Evolutionary conservation across 352 stramenopile species (phyloP).

Genomic region (Globisporangium spiculum): DNA sequence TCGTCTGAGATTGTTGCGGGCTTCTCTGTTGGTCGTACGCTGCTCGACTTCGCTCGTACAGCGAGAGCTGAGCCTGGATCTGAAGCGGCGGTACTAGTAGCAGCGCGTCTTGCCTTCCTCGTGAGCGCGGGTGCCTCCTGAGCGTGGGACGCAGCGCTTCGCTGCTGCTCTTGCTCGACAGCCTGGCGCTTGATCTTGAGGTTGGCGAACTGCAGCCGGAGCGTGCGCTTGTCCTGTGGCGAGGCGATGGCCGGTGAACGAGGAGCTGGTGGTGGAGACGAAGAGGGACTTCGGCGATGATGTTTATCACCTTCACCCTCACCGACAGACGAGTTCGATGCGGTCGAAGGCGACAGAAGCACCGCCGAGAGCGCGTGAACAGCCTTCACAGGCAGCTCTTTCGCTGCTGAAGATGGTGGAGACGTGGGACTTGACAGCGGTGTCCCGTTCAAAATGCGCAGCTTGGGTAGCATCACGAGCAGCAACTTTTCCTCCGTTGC

Average conservation of each 20-base stretch:
- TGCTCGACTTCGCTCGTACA: conserved; percentile 24
- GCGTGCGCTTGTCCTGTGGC: conserved; percentile 35
- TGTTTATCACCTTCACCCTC: background rate
- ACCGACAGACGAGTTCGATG: conserved; percentile 17
- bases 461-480: conserved; percentile 46
- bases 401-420: conserved; percentile 12
- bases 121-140: background rate
- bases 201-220: conserved; percentile 29
- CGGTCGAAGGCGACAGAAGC: conserved; percentile 11
- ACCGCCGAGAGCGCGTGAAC: conserved; percentile 3
- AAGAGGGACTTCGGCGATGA: no score
- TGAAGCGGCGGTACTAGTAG: background rate
- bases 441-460: conserved; percentile 61
- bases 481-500: conserved; percentile 50
- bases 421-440: conserved; percentile 18
- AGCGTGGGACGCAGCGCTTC: background rate
- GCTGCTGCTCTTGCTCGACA: conserved; percentile 5
- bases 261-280: background rate
- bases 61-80: background rate
- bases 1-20: conserved; percentile 59
- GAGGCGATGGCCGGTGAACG: conserved; percentile 14
- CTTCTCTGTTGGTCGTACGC: conserved; percentile 41
- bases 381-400: conserved; percentile 16
- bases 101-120: background rate
- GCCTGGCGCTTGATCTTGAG: conserved; percentile 14